These are phyloP conservation scores for Hypomyces perniciosus DNA, from an alignment of 2,329 filamentous ascomycete species.

Conservation along the genomic window DNA sequence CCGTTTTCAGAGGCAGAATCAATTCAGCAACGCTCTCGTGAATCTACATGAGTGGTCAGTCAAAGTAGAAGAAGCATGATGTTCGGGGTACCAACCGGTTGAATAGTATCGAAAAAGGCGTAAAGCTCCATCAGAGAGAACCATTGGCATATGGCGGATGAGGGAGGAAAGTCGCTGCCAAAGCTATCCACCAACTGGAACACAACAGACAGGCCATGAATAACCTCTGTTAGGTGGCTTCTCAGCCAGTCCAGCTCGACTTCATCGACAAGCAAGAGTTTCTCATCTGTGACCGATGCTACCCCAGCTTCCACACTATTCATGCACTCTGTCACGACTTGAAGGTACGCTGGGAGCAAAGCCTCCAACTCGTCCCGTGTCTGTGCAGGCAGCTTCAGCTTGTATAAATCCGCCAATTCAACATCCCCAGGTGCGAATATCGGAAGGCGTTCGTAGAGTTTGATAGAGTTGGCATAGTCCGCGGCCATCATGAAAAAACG, in stretches of 20 bases:
- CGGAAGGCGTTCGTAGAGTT: conserved; percentile 35
- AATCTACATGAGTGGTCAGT: conserved; percentile 23
- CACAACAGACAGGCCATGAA: conserved; percentile 67
- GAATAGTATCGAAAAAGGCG: conserved; percentile 62
- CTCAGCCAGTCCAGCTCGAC: conserved; percentile 54
- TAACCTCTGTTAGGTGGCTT: conserved; percentile 61
- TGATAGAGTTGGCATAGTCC: conserved; percentile 49
- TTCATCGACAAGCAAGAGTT: conserved; percentile 44
- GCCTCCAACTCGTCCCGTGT: conserved; percentile 35
- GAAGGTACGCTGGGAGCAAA: conserved; percentile 43
- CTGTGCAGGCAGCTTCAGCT: conserved; percentile 21
- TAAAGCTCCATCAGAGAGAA: conserved; percentile 65
- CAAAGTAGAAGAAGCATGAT: neutral
- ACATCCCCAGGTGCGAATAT: conserved; percentile 24
- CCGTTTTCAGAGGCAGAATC: conserved; percentile 59
- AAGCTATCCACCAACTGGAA: conserved; percentile 64
- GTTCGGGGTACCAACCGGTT: conserved; percentile 25
- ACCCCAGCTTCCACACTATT: conserved; percentile 43
- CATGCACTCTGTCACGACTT: conserved; percentile 43
- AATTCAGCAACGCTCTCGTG: conserved; percentile 43
- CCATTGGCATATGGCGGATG: conserved; percentile 61
- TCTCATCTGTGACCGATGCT: conserved; percentile 45
- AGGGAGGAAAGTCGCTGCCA: conserved; percentile 48
- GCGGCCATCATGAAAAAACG: conserved; percentile 60
- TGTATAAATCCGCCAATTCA: conserved; percentile 26